phyloP scores from a whole-genome alignment of 345 rosid species.

The Citrus inodora region DNA sequence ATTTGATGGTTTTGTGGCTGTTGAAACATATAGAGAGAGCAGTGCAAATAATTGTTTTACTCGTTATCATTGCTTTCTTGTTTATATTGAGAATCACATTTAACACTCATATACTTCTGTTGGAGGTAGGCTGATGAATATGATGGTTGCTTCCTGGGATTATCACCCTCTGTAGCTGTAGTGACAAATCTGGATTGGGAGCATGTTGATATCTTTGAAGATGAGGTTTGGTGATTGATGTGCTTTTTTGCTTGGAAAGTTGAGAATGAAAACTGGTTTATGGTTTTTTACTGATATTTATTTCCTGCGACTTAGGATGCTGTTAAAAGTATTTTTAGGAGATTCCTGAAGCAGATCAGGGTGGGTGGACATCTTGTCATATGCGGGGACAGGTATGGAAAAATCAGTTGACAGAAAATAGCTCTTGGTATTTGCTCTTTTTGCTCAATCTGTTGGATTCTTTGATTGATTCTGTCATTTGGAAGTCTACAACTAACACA shows the following conservation, averaged over 20 bases:
- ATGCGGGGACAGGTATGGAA: constrained; percentile 29
- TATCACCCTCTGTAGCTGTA: constrained; percentile 32
- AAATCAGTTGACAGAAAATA: neutral
- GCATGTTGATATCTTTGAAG: constrained; percentile 33
- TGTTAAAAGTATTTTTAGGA: constrained; percentile 15
- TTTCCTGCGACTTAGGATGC: constrained; percentile 18
- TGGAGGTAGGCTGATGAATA: constrained; percentile 36
- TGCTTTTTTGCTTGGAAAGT: neutral
- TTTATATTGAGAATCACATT: neutral
- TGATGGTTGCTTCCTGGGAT: constrained; percentile 36
- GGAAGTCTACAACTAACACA: neutral
- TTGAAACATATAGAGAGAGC: neutral
- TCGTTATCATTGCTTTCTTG: neutral
- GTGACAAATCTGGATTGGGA: constrained; percentile 38
- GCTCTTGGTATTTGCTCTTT: neutral
- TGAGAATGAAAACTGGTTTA: constrained; percentile 1
- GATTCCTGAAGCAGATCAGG: constrained; percentile 25
- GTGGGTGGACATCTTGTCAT: constrained; percentile 26
- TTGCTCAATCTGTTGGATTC: neutral
- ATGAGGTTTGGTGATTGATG: constrained; percentile 25
- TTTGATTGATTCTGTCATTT: neutral
- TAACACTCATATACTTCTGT: neutral
- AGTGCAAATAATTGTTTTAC: neutral
- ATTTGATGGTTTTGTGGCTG: constrained; percentile 5
- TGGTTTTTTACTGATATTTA: neutral